Evolutionary conservation across 148 eudicot genomes (phyloP).

Genomic region (Spergularia marina): DNA sequence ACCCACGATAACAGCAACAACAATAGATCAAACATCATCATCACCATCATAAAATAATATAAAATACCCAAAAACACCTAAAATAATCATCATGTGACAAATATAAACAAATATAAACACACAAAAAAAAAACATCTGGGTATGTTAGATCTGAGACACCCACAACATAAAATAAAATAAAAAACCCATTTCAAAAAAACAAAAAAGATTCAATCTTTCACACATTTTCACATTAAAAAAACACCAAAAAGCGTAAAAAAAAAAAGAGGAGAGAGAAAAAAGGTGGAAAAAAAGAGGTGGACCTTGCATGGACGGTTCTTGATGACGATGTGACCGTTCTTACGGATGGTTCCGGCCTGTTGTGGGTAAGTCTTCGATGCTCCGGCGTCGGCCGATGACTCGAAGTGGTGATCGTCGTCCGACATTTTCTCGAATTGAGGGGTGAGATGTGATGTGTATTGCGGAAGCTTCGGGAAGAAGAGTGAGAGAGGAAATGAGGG

Average conservation of each 20-base stretch:
- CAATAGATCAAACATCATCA: neutral
- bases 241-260: neutral
- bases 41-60: neutral
- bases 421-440: constrained; percentile 18
- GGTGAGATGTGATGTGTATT: too few species aligned
- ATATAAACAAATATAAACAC: neutral
- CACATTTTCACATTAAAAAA: neutral
- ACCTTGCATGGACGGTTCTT: constrained; percentile 33
- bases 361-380: constrained; percentile 36
- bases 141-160: too few species aligned
- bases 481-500: too few species aligned
- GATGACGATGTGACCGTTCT: constrained; percentile 29
- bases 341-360: constrained; percentile 30
- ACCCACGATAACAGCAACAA: too few species aligned
- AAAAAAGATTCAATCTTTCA: too few species aligned
- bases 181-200: neutral
- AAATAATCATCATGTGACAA: neutral
- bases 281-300: neutral
- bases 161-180: neutral
- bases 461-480: too few species aligned
- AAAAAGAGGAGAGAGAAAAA: neutral
- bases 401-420: constrained; percentile 36
- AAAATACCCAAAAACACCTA: neutral
- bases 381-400: constrained; percentile 30
- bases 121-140: neutral